These are phyloP conservation scores for Cucumis sativus DNA, from an alignment of 306 rosid genomes.

Conservation along the genomic window Cucumber_9930_V3 NC_026657.2:28598501-28599000, in stretches of 20 bases:
- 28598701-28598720: conserved; percentile 10
- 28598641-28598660: conserved; percentile 35
- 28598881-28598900: no score
- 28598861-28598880: conserved; percentile 5
- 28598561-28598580: conserved; percentile 42
- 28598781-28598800: conserved; percentile 25
- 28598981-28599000: conserved; percentile 35
- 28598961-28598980: conserved; percentile 15
- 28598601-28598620: conserved; percentile 19
- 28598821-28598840: conserved; percentile 2
- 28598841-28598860: not conserved
- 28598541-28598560: conserved; percentile 46
- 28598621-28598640: conserved; percentile 31
- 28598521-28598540: conserved; percentile 87
- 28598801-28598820: not conserved
- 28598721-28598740: conserved; percentile 11
- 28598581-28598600: conserved; percentile 24
- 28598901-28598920: not conserved
- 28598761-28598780: conserved; percentile 13
- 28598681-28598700: conserved; percentile 49
- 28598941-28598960: not conserved
- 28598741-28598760: conserved; percentile 3
- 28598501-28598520: conserved; percentile 63
- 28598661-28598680: conserved; percentile 81
- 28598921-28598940: not conserved